Percentiles rank a stretch among this genome's conserved stretches.
Evolutionary conservation across 2,329 filamentous ascomycete species (phyloP).

Genomic region (Diaporthe longicolla): DNA sequence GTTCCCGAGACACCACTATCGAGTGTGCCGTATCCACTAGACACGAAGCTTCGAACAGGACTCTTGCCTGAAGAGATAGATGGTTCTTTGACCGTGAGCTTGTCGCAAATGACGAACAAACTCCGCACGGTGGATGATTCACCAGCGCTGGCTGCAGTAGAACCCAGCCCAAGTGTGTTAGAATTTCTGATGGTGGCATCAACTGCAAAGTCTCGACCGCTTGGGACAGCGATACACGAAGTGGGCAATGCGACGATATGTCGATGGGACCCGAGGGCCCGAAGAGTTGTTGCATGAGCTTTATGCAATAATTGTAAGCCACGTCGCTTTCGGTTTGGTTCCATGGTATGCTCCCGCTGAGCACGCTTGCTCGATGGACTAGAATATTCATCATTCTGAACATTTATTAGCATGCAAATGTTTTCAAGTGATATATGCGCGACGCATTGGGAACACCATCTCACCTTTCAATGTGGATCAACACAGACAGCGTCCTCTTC

Average conservation of each 20-base stretch:
- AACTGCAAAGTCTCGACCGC: slow-evolving; percentile 29
- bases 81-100: background rate
- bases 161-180: slow-evolving; percentile 31
- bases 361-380: slow-evolving; percentile 27
- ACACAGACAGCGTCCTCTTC: slow-evolving; percentile 27
- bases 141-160: slow-evolving; percentile 23
- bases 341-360: slow-evolving; percentile 34
- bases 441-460: accelerated
- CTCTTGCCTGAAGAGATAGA: slow-evolving; percentile 19
- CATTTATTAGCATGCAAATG: background rate
- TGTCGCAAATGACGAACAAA: slow-evolving; percentile 32
- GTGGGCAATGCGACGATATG: background rate
- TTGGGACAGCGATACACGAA: slow-evolving; percentile 3
- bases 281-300: slow-evolving; percentile 36
- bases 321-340: slow-evolving; percentile 15
- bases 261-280: background rate
- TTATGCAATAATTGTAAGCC: slow-evolving; percentile 30
- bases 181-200: slow-evolving; percentile 28
- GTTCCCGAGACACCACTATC: slow-evolving; percentile 13
- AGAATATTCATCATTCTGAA: slow-evolving; percentile 29
- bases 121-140: slow-evolving; percentile 20
- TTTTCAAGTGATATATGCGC: background rate
- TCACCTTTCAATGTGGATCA: slow-evolving; percentile 32
- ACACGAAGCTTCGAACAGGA: slow-evolving; percentile 26
- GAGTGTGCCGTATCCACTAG: slow-evolving; percentile 30